These are phyloP conservation scores for Anthoceros angustus DNA, from an alignment of 225 moss, liverwort and hornwort species.

Conservation along the genomic window DNA sequence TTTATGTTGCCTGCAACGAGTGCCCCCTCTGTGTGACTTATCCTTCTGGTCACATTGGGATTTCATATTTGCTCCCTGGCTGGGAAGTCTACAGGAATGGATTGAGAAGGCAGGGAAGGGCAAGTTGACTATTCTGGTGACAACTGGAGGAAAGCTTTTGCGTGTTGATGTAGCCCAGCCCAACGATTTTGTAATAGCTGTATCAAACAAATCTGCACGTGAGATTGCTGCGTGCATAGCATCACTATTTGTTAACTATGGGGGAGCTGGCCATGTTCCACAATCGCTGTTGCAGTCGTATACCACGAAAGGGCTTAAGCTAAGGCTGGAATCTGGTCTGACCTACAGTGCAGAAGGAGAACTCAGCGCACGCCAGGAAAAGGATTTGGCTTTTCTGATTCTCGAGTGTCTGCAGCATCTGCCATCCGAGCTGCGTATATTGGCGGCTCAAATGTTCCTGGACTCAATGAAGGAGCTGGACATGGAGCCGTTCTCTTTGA, in stretches of 20 bases:
- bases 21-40: conserved; percentile 61
- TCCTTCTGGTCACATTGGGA: conserved; percentile 71
- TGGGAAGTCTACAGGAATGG: conserved; percentile 67
- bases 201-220: conserved; percentile 33
- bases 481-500: conserved; percentile 22
- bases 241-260: conserved; percentile 54
- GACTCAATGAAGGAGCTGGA: conserved; percentile 13
- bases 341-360: conserved; percentile 10
- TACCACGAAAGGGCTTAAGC: conserved; percentile 51
- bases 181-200: conserved; percentile 48
- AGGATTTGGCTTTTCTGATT: conserved; percentile 28
- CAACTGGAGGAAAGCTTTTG: conserved; percentile 38
- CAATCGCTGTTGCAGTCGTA: conserved; percentile 60
- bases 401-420: conserved; percentile 39
- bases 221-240: conserved; percentile 41
- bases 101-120: conserved; percentile 42
- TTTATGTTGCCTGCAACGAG: conserved; percentile 33
- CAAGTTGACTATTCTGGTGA: conserved; percentile 40
- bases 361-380: not conserved
- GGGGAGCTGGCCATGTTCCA: conserved; percentile 51
- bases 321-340: conserved; percentile 25
- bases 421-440: no score
- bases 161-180: conserved; percentile 48
- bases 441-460: no score
- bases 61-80: conserved; percentile 56